Percentiles rank a stretch among this genome's conserved stretches.
Conservation (phyloP, 768 basidiomycete genomes). For the Crassisporium funariophilum region DNA sequence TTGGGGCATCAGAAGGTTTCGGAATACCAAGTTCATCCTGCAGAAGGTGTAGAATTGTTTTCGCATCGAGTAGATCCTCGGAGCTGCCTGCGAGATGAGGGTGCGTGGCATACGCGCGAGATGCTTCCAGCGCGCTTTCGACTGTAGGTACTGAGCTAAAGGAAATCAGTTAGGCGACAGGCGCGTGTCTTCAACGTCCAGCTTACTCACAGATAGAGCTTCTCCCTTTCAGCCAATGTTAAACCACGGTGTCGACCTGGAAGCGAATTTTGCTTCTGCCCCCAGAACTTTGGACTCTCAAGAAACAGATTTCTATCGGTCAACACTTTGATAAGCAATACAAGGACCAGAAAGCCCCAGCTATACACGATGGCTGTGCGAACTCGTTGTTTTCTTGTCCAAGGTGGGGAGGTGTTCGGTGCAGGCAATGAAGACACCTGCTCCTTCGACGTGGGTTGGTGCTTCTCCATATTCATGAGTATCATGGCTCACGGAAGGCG, state of each 20-base stretch:
- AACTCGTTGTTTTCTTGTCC: slow-evolving; percentile 5
- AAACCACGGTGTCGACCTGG: slow-evolving; percentile 20
- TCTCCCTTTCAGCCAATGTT: slow-evolving; percentile 29
- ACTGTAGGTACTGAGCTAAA: slow-evolving; percentile 48
- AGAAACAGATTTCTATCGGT: too few relatives aligned
- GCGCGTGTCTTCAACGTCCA: neutral
- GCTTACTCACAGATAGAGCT: slow-evolving; percentile 32
- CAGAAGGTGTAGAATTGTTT: slow-evolving; percentile 66
- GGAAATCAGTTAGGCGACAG: neutral
- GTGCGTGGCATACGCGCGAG: slow-evolving; percentile 61
- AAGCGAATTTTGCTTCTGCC: too few relatives aligned
- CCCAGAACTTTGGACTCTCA: too few relatives aligned
- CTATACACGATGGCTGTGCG: slow-evolving; percentile 3
- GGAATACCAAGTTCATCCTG: slow-evolving; percentile 62
- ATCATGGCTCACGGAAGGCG: slow-evolving; percentile 11
- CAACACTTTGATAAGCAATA: too few relatives aligned
- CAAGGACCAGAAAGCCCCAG: slow-evolving; percentile 5
- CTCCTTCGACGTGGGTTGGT: slow-evolving; percentile 13
- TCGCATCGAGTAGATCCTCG: slow-evolving; percentile 65
- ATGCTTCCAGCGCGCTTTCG: slow-evolving; percentile 59
- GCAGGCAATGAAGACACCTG: neutral
- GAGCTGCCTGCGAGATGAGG: slow-evolving; percentile 73
- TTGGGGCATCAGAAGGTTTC: slow-evolving; percentile 45
- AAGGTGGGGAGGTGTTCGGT: neutral
- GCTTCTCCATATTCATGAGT: slow-evolving; percentile 29